Evolutionary conservation across 2,329 filamentous ascomycete genomes (phyloP).

Genomic region (Lecanoromycetidae sp.): DNA sequence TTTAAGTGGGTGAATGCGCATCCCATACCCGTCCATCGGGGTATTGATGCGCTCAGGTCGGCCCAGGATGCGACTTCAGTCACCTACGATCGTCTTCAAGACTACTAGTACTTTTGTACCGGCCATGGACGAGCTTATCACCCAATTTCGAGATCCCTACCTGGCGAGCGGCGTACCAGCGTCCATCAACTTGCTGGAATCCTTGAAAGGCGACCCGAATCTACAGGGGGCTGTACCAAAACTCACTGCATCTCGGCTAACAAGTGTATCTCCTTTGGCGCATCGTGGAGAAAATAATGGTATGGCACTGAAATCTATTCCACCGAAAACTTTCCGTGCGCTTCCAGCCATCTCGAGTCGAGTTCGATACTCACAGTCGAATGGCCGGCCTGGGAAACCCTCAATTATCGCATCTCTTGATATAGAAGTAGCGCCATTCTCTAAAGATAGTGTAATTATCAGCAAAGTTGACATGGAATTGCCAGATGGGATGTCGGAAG

Average conservation of each 20-base stretch:
- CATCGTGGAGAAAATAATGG: neutral
- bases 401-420: constrained; percentile 16
- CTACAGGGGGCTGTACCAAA: constrained; percentile 8
- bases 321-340: constrained; percentile 11
- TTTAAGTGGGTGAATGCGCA: constrained; percentile 7
- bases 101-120: constrained; percentile 10
- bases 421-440: constrained; percentile 16
- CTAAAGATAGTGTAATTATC: constrained; percentile 9
- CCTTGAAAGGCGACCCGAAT: constrained; percentile 9
- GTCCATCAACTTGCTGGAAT: constrained; percentile 16
- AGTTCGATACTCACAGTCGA: constrained; percentile 15
- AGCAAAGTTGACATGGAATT: constrained; percentile 13
- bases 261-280: neutral
- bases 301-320: neutral
- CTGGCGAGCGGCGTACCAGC: constrained; percentile 15
- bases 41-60: constrained; percentile 8
- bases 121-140: neutral
- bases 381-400: neutral
- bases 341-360: constrained; percentile 17
- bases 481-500: constrained; percentile 11
- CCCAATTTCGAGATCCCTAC: neutral
- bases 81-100: constrained; percentile 16
- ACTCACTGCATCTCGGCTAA: constrained; percentile 14
- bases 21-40: neutral
- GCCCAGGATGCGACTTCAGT: constrained; percentile 16